Evolutionary conservation across 768 basidiomycete genomes (phyloP).

Genomic region (Lactarius deliciosus): DNA sequence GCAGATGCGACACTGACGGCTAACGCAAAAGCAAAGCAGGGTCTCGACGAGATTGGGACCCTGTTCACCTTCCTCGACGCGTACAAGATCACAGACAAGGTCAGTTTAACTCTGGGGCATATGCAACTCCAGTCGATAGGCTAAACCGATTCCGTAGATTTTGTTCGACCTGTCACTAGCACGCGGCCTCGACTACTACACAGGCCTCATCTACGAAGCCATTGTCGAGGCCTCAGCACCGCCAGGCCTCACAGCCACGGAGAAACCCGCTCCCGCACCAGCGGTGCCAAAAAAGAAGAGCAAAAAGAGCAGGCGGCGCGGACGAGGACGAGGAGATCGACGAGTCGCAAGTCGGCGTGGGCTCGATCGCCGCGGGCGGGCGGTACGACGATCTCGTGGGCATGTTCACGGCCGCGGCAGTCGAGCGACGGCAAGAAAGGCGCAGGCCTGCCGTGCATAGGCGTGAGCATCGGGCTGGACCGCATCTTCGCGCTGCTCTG

Average conservation of each 20-base stretch:
- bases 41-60: conserved; percentile 81
- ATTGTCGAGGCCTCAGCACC: conserved; percentile 92
- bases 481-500: conserved; percentile 89
- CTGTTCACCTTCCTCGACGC: conserved; percentile 81
- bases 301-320: conserved; percentile 45
- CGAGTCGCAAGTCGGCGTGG: conserved; percentile 91
- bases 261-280: conserved; percentile 39
- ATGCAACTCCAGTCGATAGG: background rate
- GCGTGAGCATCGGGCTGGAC: conserved; percentile 91
- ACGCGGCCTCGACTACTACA: conserved; percentile 98
- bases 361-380: conserved; percentile 99
- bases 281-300: conserved; percentile 43
- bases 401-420: conserved; percentile 82
- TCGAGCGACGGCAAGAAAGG: conserved; percentile 72
- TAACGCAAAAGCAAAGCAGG: conserved; percentile 75
- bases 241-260: conserved; percentile 65
- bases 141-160: conserved; percentile 49
- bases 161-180: conserved; percentile 97
- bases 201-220: conserved; percentile 97
- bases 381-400: conserved; percentile 95
- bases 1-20: conserved; percentile 62
- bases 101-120: conserved; percentile 34
- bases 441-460: conserved; percentile 78
- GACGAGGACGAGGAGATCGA: conserved; percentile 83
- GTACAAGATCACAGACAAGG: conserved; percentile 77